Evolutionary conservation across 75 land plant genomes (phyloP), one percentile per base, ranked within the genome.

Genomic region (Chamaecyparis obtusa): DNA sequence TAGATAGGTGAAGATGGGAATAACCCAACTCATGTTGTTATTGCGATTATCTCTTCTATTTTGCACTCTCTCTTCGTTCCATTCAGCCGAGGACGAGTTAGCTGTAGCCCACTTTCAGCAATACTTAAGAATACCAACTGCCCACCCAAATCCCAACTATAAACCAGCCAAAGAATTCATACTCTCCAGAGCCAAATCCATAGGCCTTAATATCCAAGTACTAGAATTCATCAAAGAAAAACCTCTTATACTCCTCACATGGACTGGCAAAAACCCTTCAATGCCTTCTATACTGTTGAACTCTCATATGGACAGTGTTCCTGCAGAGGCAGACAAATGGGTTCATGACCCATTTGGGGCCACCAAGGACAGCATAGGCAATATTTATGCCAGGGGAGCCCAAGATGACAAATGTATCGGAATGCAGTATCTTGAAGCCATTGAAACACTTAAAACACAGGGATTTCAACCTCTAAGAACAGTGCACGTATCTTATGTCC

Each of bases 281-380:
- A 91, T 94, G 84, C 95, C 95, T 17, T 96, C 99, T 48, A 46
- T 97, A 51, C 90, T 97, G 86, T 89, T 97, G 90, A 96, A 96
- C 89, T 97, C 98, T 81, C 99, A 97, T 86, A 87, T 93, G 86
- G 99, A 97, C 89, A 90, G 91, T 84, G 98, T 97, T 82, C 98
- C 99, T 54, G 99, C 94, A 85, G 99, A 97, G 91, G 86, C 90
- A 41, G 41, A 46, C 37, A 88, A 92, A 56, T 97, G 99, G 97
- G 0, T 67, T 84, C 87, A 93, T 86, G 89, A 91, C 13, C 97
- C 99, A 32, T 95, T 93, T 89, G 71, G 90, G 80, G 99, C 96
- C 85, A 17, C 30, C 85, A 87, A 69, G 79, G 87, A 92, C 86
- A 33, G 64, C 15, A 67, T 79, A 41, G 97, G 99, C 11, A 88